Percentiles rank a stretch among this genome's conserved stretches.
These are phyloP conservation scores for Arthrobotrys sphaeroides DNA, from an alignment of 2,329 filamentous ascomycete species.

Conservation along the genomic window DNA sequence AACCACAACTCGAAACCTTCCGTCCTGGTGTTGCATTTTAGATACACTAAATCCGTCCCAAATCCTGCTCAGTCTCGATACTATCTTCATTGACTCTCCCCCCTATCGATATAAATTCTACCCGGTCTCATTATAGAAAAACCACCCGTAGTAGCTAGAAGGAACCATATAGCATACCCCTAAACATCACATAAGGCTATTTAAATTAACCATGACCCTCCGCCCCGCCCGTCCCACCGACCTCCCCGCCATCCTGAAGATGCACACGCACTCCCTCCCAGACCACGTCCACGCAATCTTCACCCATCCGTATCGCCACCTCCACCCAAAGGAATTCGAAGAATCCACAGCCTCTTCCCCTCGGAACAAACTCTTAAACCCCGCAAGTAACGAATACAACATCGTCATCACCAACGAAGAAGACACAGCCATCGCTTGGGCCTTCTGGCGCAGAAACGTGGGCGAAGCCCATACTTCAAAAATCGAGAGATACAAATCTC, in stretches of 20 bases:
- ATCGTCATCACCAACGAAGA: constrained; percentile 15
- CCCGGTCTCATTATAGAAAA: too few relatives aligned
- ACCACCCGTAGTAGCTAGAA: too few relatives aligned
- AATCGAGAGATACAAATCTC: constrained; percentile 7
- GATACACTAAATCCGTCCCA: too few relatives aligned
- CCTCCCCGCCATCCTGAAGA: constrained; percentile 25
- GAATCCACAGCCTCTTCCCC: background rate
- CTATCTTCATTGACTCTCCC: too few relatives aligned
- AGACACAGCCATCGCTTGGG: constrained; percentile 16
- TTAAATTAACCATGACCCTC: constrained; percentile 18
- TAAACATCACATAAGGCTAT: background rate
- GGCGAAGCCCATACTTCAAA: background rate
- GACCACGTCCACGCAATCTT: constrained; percentile 16
- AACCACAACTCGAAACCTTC: too few relatives aligned
- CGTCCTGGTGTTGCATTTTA: too few relatives aligned
- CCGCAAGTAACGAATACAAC: constrained; percentile 7
- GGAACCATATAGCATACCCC: too few relatives aligned
- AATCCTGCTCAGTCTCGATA: too few relatives aligned
- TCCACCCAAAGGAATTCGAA: constrained; percentile 4
- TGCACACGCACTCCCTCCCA: constrained; percentile 16
- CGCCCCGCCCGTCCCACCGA: constrained; percentile 13
- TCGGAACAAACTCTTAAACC: constrained; percentile 5
- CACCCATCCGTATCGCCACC: constrained; percentile 25
- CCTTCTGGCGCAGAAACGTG: constrained; percentile 23
- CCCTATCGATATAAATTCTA: too few relatives aligned